phyloP scores from a whole-genome alignment of 129 eudicot genomes.

The Smallanthus sonchifolius region DNA sequence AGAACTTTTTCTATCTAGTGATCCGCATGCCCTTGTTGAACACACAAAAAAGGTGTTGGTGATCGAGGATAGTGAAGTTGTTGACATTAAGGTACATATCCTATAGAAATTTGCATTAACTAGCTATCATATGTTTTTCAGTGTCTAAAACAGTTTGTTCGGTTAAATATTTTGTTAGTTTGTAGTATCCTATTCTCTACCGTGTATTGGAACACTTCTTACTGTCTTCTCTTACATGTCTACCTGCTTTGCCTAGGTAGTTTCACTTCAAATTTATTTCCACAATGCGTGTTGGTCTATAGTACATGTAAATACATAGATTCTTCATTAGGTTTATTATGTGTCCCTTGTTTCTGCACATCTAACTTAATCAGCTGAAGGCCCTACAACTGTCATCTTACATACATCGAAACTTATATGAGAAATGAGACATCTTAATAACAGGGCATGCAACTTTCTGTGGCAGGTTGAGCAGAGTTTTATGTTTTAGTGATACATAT shows the following conservation, averaged over 20 bases:
- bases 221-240: not conserved
- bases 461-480: not conserved
- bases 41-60: constrained; percentile 93
- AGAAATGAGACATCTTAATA: not conserved
- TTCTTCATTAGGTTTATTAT: not conserved
- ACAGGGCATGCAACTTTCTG: not conserved
- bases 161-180: not conserved
- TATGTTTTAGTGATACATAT: not conserved
- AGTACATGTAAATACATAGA: not conserved
- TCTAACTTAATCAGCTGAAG: not conserved
- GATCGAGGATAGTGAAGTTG: constrained; percentile 92
- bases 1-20: constrained; percentile 90
- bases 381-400: not conserved
- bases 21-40: constrained; percentile 89
- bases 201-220: not conserved
- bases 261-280: not conserved
- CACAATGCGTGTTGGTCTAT: not conserved
- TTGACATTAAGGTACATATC: constrained; percentile 68
- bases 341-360: not conserved
- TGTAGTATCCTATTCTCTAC: not conserved
- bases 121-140: not conserved
- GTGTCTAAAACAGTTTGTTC: not conserved
- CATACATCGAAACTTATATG: not conserved
- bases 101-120: not conserved
- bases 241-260: constrained; percentile 2